Conservation (phyloP, 1,284 basidiomycete genomes). For the Sporisorium exsertum region DNA sequence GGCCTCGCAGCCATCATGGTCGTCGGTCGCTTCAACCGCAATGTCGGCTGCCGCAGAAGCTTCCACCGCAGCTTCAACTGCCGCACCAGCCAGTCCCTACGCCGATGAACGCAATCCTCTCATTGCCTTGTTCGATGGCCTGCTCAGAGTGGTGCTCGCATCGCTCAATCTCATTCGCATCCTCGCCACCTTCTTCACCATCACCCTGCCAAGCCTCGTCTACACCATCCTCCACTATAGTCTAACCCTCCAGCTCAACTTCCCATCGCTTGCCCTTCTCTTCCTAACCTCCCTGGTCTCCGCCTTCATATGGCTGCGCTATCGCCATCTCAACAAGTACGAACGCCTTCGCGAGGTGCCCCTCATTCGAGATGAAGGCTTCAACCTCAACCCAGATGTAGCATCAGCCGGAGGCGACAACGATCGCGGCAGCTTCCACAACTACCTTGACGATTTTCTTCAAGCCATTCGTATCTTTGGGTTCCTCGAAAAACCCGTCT, state of each 20-base stretch:
- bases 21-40: slow-evolving; percentile 22
- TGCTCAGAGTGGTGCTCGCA: slow-evolving; percentile 57
- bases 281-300: slow-evolving; percentile 47
- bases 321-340: slow-evolving; percentile 66
- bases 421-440: slow-evolving; percentile 64
- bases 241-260: slow-evolving; percentile 67
- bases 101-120: slow-evolving; percentile 46
- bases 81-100: slow-evolving; percentile 19
- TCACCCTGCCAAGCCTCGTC: slow-evolving; percentile 63
- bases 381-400: slow-evolving; percentile 65
- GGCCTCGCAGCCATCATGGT: slow-evolving; percentile 31
- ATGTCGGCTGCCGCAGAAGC: slow-evolving; percentile 17
- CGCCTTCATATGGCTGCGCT: slow-evolving; percentile 70
- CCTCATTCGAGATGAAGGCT: slow-evolving; percentile 62
- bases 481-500: slow-evolving; percentile 68
- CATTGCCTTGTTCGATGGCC: slow-evolving; percentile 52
- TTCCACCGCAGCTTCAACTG: slow-evolving; percentile 8
- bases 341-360: slow-evolving; percentile 66
- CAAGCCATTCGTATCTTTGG: slow-evolving; percentile 69
- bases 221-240: slow-evolving; percentile 65
- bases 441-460: slow-evolving; percentile 68
- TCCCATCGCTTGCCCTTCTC: slow-evolving; percentile 61
- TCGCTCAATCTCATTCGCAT: slow-evolving; percentile 58
- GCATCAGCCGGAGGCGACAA: slow-evolving; percentile 52
- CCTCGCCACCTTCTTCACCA: slow-evolving; percentile 57